Conservation (phyloP, 148 eudicot species). For the Spergularia bocconei region DNA sequence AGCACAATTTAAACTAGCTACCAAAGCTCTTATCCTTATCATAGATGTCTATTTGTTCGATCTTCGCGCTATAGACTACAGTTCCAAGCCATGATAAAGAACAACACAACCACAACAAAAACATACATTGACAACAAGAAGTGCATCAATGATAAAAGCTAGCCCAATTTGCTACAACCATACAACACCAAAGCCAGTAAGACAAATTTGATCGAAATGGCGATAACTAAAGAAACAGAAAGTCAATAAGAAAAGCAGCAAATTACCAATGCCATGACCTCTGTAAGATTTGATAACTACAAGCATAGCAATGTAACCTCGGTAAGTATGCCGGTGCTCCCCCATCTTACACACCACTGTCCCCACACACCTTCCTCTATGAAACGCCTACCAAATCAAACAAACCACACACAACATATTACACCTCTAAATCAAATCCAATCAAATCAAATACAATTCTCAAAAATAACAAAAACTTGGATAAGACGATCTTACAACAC, state of each 20-base stretch:
- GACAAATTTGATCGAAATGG: too few species aligned
- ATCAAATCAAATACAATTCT: not conserved
- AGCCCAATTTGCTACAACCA: too few species aligned
- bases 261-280: slow-evolving; percentile 79
- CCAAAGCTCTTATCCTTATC: not conserved
- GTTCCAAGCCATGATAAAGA: not conserved
- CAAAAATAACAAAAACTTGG: not conserved
- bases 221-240: not conserved
- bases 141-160: not conserved
- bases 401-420: not conserved
- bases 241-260: not conserved
- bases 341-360: slow-evolving; percentile 98
- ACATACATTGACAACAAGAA: not conserved
- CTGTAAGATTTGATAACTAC: slow-evolving; percentile 87
- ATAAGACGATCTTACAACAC: too few species aligned
- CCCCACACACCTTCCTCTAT: slow-evolving; percentile 77
- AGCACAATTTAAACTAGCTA: not conserved
- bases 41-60: not conserved
- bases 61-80: not conserved
- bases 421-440: not conserved
- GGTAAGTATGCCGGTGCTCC: slow-evolving; percentile 71
- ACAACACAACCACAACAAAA: not conserved
- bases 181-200: not conserved
- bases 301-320: slow-evolving; percentile 98
- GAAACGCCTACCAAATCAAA: slow-evolving; percentile 62